Percentiles rank a stretch among this genome's conserved stretches.
Evolutionary conservation across 257 asterid genomes (phyloP).

Genomic region (Fraxinus anomala): DNA sequence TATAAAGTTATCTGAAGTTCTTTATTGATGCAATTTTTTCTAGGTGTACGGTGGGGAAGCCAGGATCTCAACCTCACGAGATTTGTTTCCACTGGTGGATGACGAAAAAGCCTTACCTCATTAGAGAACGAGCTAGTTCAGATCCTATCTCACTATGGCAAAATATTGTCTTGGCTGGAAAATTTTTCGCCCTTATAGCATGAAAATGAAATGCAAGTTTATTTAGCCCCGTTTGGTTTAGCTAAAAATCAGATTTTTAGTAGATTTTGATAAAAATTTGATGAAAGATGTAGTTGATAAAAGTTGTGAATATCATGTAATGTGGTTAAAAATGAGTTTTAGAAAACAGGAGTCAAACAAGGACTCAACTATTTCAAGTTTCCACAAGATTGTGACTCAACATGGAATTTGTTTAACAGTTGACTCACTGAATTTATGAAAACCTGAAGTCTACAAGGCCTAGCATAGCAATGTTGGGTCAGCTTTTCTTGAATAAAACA

Average conservation of each 20-base stretch:
- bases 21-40: neutral
- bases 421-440: slow-evolving; percentile 69
- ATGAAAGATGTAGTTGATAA: too few species aligned
- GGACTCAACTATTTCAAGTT: neutral
- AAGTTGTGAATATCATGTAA: too few species aligned
- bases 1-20: neutral
- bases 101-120: slow-evolving; percentile 83
- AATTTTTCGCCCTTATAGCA: too few species aligned
- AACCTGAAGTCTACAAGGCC: slow-evolving; percentile 82
- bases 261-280: too few species aligned
- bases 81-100: slow-evolving; percentile 85
- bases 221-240: neutral
- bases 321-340: too few species aligned
- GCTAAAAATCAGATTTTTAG: too few species aligned
- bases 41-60: slow-evolving; percentile 96
- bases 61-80: slow-evolving; percentile 59
- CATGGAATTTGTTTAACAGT: slow-evolving; percentile 37
- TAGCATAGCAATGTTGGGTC: slow-evolving; percentile 79
- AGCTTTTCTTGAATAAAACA: slow-evolving; percentile 79
- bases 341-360: too few species aligned
- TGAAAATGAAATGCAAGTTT: neutral
- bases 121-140: slow-evolving; percentile 64
- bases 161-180: neutral
- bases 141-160: neutral
- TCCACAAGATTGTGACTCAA: neutral